Base-by-base conservation (phyloP, 345 rosid species). In the Dipteronia dyeriana region DNA sequence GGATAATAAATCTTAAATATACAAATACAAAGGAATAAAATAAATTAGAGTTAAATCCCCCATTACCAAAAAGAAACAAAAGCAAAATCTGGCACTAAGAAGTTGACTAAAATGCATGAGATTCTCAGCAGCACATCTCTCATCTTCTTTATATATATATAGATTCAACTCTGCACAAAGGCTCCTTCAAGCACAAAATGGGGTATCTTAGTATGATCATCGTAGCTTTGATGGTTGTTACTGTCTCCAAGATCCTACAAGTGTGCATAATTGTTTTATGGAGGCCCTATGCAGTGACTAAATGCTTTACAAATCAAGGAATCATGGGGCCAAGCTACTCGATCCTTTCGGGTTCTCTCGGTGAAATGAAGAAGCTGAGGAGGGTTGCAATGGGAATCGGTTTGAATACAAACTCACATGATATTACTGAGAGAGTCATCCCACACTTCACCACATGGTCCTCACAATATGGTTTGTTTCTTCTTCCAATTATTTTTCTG, bases 381-480 rank as follows among this genome's bases (percentile, higher is more conserved):
- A 54, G 60, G n/a, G 71, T 17, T 19, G 76, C 86, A 6, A 1
- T 17, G 3, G 61, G 71, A 39, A 20, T 31, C 1, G 39, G 69
- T 19, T 71, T 87, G 17, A 81, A 80, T 31, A 22, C 76, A 3
- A 43, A 64, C 68, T 84, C 80, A 2, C 69, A 86, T 60, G 87
- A 83, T 47, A 81, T 84, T 26, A 12, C 70, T n/a, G 47, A 10
- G n/a, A 51, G 66, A 49, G 80, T 76, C 45, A 5, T 68, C 2
- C 87, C 89, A 2, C 79, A 84, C 70, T 76, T 19, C 67, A 70
- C 65, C n/a, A 71, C 20, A 23, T 82, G 85, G 85, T 78, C 75
- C 6, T 25, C 41, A 9, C 34, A 73, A 38, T 78, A 78, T 70
- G 89, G 87, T 79, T 41, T 61, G 76, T 62, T 81, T 45, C 49